Percentiles rank a stretch among this genome's conserved stretches.
Evolutionary conservation across 2,329 filamentous ascomycete genomes (phyloP).

Genomic region (Colletotrichum destructivum): DNA sequence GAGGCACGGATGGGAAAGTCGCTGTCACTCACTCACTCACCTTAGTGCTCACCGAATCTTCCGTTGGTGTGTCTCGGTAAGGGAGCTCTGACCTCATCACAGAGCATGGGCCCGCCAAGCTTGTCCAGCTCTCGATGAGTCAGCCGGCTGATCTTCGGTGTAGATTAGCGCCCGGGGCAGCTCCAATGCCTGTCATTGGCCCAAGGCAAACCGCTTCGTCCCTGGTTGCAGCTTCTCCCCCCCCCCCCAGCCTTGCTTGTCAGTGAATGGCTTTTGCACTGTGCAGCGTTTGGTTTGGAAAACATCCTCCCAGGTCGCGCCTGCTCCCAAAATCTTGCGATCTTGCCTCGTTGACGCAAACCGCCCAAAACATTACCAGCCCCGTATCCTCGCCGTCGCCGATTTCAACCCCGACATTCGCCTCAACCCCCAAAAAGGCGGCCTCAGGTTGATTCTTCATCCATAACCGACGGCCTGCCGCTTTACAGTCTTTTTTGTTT

Average conservation of each 20-base stretch:
- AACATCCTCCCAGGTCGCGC: slow-evolving; percentile 36
- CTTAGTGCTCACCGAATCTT: too few relatives aligned
- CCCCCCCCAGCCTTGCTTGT: slow-evolving; percentile 31
- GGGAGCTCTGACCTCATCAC: slow-evolving; percentile 17
- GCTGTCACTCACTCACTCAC: too few relatives aligned
- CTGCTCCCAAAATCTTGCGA: slow-evolving; percentile 37
- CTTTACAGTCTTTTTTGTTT: too few relatives aligned
- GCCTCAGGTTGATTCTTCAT: not conserved
- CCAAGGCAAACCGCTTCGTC: slow-evolving; percentile 4
- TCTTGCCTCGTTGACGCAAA: slow-evolving; percentile 18
- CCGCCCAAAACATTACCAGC: not conserved
- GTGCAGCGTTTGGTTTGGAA: slow-evolving; percentile 23
- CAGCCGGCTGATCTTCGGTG: slow-evolving; percentile 32
- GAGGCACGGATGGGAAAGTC: too few relatives aligned
- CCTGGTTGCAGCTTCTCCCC: slow-evolving; percentile 20
- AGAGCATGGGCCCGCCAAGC: not conserved
- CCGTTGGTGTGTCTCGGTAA: slow-evolving; percentile 1
- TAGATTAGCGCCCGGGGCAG: not conserved
- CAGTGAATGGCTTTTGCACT: not conserved
- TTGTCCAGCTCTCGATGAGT: slow-evolving; percentile 3
- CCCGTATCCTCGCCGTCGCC: slow-evolving; percentile 4
- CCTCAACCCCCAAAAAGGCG: slow-evolving; percentile 5
- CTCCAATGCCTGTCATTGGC: slow-evolving; percentile 20
- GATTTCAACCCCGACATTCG: slow-evolving; percentile 3
- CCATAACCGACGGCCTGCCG: not conserved